phyloP scores from a whole-genome alignment of 164 flowering plant genomes.

The Magnolia officinalis region DNA sequence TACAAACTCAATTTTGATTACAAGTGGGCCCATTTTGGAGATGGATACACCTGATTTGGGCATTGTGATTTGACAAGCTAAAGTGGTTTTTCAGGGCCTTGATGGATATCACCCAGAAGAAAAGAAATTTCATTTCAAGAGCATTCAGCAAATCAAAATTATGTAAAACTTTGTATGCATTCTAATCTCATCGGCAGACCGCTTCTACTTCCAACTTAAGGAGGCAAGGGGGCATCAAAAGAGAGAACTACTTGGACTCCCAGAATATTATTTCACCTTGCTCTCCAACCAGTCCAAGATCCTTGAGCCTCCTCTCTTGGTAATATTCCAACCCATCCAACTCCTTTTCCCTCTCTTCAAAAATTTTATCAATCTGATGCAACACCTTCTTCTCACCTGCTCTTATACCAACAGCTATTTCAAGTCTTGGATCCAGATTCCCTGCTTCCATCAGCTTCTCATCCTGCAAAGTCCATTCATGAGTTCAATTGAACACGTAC shows the following conservation, averaged over 20 bases:
- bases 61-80: no score
- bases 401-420: conserved; percentile 71
- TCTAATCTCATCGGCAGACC: no score
- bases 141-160: no score
- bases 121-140: no score
- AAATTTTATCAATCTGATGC: conserved; percentile 59
- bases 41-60: no score
- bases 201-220: no score
- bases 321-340: conserved; percentile 71
- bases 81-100: no score
- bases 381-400: conserved; percentile 82
- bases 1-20: no score
- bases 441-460: conserved; percentile 47
- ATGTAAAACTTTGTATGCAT: no score
- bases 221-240: neutral
- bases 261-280: conserved; percentile 89
- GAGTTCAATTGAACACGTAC: neutral
- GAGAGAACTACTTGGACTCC: conserved; percentile 53
- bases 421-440: conserved; percentile 48
- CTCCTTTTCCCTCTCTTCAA: conserved; percentile 58
- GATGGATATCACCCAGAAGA: no score
- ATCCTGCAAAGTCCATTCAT: conserved; percentile 44
- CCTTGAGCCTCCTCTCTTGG: conserved; percentile 89
- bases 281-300: conserved; percentile 83
- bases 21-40: no score